A percentile compares a stretch with the other conserved stretches of the same genome.
phyloP scores from a whole-genome alignment of 805 yeast genomes.

The Schwanniomyces yamadae region DNA sequence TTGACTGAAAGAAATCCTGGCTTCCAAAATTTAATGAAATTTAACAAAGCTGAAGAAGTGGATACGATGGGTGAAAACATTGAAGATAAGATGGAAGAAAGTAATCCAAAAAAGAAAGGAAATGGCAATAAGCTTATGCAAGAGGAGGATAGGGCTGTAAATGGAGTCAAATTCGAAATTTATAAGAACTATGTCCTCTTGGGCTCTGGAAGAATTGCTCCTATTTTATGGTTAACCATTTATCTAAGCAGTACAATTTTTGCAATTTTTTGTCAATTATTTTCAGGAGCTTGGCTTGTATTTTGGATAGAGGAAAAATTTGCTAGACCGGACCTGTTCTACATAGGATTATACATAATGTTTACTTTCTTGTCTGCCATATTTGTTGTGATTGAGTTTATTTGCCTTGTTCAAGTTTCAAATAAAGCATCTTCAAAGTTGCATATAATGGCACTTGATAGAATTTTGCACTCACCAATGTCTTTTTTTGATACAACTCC shows the following conservation, averaged over 20 bases:
- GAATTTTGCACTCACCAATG: slow-evolving; percentile 21
- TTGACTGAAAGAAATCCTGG: slow-evolving; percentile 35
- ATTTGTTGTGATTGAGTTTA: slow-evolving; percentile 8
- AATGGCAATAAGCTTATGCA: slow-evolving; percentile 11
- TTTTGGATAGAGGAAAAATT: slow-evolving; percentile 20
- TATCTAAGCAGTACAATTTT: slow-evolving; percentile 5
- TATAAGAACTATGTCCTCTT: slow-evolving; percentile 12
- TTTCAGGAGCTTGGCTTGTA: slow-evolving; percentile 23
- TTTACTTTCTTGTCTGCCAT: slow-evolving; percentile 15
- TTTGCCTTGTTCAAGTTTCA: slow-evolving; percentile 11
- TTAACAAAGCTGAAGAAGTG: slow-evolving; percentile 19
- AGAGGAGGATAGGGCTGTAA: slow-evolving; percentile 19
- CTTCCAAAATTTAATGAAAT: slow-evolving; percentile 39
- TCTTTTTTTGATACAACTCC: slow-evolving; percentile 25
- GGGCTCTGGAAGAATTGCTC: slow-evolving; percentile 13
- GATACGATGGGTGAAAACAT: slow-evolving; percentile 4
- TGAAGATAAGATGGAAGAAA: slow-evolving; percentile 4
- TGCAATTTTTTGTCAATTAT: slow-evolving; percentile 16
- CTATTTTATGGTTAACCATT: slow-evolving; percentile 7
- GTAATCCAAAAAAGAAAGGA: slow-evolving; percentile 6
- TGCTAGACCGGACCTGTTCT: slow-evolving; percentile 6
- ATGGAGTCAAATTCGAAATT: slow-evolving; percentile 10
- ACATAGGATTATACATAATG: slow-evolving; percentile 19
- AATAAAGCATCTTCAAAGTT: slow-evolving; percentile 15
- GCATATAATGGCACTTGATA: slow-evolving; percentile 14